phyloP scores from a whole-genome alignment of 2,329 filamentous ascomycete genomes.

The Talaromyces sp. region DNA sequence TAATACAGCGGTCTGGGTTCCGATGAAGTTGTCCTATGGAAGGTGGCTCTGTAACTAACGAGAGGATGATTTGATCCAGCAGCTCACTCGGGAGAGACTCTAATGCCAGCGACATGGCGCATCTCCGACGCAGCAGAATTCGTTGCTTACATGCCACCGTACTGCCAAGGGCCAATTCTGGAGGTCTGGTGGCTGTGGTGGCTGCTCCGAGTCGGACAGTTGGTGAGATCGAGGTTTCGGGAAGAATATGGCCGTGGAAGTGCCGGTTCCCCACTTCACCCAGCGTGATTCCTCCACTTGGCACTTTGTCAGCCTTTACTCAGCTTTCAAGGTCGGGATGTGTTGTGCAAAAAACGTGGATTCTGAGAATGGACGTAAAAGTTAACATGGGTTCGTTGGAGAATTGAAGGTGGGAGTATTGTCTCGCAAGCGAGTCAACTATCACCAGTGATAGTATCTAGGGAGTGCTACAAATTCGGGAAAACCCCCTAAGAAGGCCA shows the following conservation, averaged over 20 bases:
- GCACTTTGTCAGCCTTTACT: conserved; percentile 26
- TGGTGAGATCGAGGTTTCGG: conserved; percentile 12
- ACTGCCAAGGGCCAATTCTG: not conserved
- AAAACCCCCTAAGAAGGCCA: not conserved
- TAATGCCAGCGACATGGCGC: conserved; percentile 31
- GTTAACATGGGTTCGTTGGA: not conserved
- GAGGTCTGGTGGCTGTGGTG: not conserved
- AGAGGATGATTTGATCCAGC: conserved; percentile 59
- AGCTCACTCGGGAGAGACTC: conserved; percentile 63
- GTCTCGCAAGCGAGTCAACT: not conserved
- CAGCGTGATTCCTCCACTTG: conserved; percentile 16
- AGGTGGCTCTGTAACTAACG: conserved; percentile 55
- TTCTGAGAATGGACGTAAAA: not conserved
- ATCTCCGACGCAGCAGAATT: conserved; percentile 19
- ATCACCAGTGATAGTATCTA: not conserved
- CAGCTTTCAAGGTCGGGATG: conserved; percentile 5
- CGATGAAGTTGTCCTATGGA: conserved; percentile 54
- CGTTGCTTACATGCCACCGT: conserved; percentile 19
- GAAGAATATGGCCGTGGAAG: conserved; percentile 18
- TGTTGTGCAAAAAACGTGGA: not conserved
- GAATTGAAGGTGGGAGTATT: not conserved
- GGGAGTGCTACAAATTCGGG: not conserved
- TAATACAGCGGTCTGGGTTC: conserved; percentile 52
- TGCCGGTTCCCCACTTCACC: conserved; percentile 26
- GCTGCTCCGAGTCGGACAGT: not conserved